phyloP scores from a whole-genome alignment of 352 stramenopile genomes.

The Pythium chondricola region DNA sequence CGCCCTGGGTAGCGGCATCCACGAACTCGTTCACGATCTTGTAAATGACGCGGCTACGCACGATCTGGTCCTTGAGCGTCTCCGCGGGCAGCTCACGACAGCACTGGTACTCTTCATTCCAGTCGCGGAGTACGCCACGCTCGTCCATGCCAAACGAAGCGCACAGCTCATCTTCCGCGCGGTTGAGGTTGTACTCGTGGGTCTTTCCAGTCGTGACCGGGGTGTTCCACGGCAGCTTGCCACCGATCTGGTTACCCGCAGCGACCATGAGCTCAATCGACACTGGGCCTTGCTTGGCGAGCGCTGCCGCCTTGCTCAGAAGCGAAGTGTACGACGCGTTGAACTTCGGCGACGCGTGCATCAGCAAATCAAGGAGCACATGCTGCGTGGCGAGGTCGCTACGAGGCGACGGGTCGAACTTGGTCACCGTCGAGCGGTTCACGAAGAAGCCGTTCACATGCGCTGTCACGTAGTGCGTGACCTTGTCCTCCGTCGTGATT shows the following conservation, averaged over 20 bases:
- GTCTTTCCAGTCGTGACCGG: conserved; percentile 22
- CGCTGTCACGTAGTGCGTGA: conserved; percentile 81
- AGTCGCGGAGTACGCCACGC: conserved; percentile 90
- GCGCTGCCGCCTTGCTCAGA: conserved; percentile 65
- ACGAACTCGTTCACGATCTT: conserved; percentile 95
- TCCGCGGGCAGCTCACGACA: conserved; percentile 73
- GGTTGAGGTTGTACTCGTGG: conserved; percentile 75
- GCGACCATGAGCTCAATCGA: conserved; percentile 87
- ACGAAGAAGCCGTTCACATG: conserved; percentile 92
- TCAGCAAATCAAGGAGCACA: conserved; percentile 79
- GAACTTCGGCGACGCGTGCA: conserved; percentile 66
- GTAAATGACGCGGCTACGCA: conserved; percentile 91
- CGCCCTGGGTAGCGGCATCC: conserved; percentile 83
- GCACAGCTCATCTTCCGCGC: conserved; percentile 88
- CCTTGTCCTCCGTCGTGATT: conserved; percentile 66
- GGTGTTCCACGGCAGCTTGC: conserved; percentile 80
- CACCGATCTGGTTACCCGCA: conserved; percentile 61
- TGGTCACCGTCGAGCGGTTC: conserved; percentile 73
- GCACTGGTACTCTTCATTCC: conserved; percentile 97
- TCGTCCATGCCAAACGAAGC: conserved; percentile 90
- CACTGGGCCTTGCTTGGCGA: conserved; percentile 67
- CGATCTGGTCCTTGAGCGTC: conserved; percentile 86
- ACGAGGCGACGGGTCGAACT: conserved; percentile 80
- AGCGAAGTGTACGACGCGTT: conserved; percentile 61
- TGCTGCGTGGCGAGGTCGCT: conserved; percentile 39